These are phyloP conservation scores for Quercus berberidifolia DNA, from an alignment of 306 rosid genomes.

Conservation along the genomic window DNA sequence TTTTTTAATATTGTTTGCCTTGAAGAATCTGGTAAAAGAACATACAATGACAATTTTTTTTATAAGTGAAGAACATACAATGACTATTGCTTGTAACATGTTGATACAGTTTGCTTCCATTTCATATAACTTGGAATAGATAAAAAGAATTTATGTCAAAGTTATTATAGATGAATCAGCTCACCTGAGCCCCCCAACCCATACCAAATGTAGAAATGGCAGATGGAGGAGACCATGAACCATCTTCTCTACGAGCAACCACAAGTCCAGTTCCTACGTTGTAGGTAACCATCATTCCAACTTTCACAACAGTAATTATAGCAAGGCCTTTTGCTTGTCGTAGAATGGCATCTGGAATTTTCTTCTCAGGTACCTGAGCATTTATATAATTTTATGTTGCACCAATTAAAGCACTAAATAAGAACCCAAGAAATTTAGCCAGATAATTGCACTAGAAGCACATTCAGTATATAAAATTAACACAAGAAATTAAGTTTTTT, in stretches of 20 bases:
- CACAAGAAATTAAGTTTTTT: background rate
- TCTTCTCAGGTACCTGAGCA: slow-evolving; percentile 64
- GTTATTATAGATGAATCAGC: slow-evolving; percentile 14
- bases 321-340: slow-evolving; percentile 96
- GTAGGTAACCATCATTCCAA: slow-evolving; percentile 84
- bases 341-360: slow-evolving; percentile 81
- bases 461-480: background rate
- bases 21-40: slow-evolving; percentile 9
- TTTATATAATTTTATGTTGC: slow-evolving; percentile 35
- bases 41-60: background rate
- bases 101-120: background rate
- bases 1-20: too few species aligned
- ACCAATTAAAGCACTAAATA: slow-evolving; percentile 3
- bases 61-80: background rate
- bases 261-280: slow-evolving; percentile 93
- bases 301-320: slow-evolving; percentile 79
- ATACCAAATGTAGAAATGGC: slow-evolving; percentile 81
- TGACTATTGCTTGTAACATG: background rate
- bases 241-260: slow-evolving; percentile 89
- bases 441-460: background rate
- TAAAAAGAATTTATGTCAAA: background rate
- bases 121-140: slow-evolving; percentile 3
- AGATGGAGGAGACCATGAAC: slow-evolving; percentile 98
- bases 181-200: slow-evolving; percentile 99
- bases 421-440: background rate